Conservation (phyloP, 306 rosid species). For the Cucumis hystrix region DNA sequence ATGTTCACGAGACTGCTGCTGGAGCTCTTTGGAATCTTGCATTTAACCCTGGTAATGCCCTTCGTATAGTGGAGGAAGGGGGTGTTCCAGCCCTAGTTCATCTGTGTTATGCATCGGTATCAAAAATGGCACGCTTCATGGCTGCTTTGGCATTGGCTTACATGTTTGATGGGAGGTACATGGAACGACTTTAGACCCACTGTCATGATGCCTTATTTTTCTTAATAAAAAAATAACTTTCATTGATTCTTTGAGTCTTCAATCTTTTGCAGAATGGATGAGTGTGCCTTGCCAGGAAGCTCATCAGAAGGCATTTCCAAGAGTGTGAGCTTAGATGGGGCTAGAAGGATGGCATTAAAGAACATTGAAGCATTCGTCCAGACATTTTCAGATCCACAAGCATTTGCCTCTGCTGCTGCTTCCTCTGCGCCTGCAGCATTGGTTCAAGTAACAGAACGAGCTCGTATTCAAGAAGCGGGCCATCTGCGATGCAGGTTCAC, state of each 20-base stretch:
- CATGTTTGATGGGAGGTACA: constrained; percentile 99
- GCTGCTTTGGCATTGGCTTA: constrained; percentile 95
- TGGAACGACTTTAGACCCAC: not conserved
- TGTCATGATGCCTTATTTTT: not conserved
- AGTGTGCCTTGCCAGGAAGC: constrained; percentile 55
- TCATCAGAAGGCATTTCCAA: constrained; percentile 66
- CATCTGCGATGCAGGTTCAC: constrained; percentile 96
- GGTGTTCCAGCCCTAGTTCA: constrained; percentile 93
- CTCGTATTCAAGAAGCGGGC: constrained; percentile 95
- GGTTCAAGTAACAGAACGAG: constrained; percentile 82
- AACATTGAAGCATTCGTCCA: constrained; percentile 85
- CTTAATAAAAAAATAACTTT: not conserved
- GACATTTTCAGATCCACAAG: constrained; percentile 76
- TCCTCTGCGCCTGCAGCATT: constrained; percentile 86
- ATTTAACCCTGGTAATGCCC: constrained; percentile 92
- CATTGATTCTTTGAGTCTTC: not conserved
- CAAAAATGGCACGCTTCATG: constrained; percentile 99
- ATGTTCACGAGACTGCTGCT: constrained; percentile 99
- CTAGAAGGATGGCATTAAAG: constrained; percentile 86
- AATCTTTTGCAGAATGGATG: constrained; percentile 83
- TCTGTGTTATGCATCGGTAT: constrained; percentile 84
- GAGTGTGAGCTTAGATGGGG: constrained; percentile 89
- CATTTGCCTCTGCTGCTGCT: constrained; percentile 78
- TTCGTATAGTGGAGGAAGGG: constrained; percentile 95
- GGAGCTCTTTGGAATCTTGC: constrained; percentile 99